Base-by-base conservation (phyloP, 2,329 filamentous ascomycete genomes). In the Pseudogymnoascus sp. region DNA sequence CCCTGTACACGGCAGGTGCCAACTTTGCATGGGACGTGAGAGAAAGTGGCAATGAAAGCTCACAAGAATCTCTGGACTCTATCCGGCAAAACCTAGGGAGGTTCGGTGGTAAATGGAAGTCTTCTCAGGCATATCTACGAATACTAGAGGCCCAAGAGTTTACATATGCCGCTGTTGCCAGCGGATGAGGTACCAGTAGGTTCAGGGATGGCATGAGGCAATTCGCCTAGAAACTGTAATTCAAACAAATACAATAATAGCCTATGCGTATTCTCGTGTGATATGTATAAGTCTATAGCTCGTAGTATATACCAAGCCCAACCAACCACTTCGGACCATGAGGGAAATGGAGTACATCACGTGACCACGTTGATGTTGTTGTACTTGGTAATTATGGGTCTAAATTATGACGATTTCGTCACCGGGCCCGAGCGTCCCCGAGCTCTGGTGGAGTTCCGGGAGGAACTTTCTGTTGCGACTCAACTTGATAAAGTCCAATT, bases 21-120 rank as follows among this genome's bases (percentile, higher is more conserved):
- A 73, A 71, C 30, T 71, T 71, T 41, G 72, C 73, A 8, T 76
- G 75, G 74, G 60, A 74, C 36, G 71, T 71, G 62, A 68, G 72
- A 58, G 74, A 76, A 66, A 71, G 66, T 53, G 74, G 74, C 2
- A 69, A 72, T 60, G 64, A 64, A 18, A 66, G 64, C n/a, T 69
- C 66, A 9, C 68, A 70, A 59, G 64, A 62, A 12, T 70, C 68
- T 1, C 57, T 75, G 37, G 71, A 71, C 6, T 65, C 68, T 22
- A 66, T 74, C 25, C 66, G 69, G 57, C 62, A 68, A 59, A 68
- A 66, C 33, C 62, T 76, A 39, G 64, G 66, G 57, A 66, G 67
- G 61, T 58, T 75, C 30, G 66, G 68, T 8, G 63, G 62, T 15
- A 65, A 73, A 60, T 77, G 75, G 75, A 67, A 71, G 61, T 66